These are phyloP conservation scores for Tetrahymena malaccensis DNA, from an alignment of 73 alveolate genomes.

Conservation along the genomic window DNA sequence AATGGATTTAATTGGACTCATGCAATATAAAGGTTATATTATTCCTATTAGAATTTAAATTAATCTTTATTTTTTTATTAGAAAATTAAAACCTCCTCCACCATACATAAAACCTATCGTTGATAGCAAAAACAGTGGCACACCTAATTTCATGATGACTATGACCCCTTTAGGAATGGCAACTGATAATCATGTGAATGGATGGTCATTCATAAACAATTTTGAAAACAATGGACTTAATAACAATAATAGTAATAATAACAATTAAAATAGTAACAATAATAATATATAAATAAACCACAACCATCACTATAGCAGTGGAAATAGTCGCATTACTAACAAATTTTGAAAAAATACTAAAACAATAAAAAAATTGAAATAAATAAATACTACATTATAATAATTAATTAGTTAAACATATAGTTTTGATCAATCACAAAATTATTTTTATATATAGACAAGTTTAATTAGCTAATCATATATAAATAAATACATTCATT, in stretches of 20 bases:
- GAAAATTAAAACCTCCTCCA: slow-evolving; percentile 29
- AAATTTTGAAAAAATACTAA: neutral
- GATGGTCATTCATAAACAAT: slow-evolving; percentile 34
- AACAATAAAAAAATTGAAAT: neutral
- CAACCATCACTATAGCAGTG: neutral
- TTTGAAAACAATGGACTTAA: neutral
- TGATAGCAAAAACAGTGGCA: neutral
- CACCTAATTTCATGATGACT: neutral
- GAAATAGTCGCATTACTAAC: neutral
- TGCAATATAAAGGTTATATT: neutral
- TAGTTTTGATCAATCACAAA: neutral
- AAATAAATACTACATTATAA: neutral
- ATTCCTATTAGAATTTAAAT: neutral
- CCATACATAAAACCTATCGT: slow-evolving; percentile 8
- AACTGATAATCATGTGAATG: slow-evolving; percentile 19
- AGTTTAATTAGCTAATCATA: neutral
- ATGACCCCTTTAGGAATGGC: neutral
- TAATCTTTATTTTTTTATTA: neutral
- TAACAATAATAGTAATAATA: neutral
- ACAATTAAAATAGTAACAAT: neutral
- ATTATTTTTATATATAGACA: no score
- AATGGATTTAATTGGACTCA: slow-evolving; percentile 65
- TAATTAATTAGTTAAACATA: neutral
- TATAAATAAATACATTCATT: no score
- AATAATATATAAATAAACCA: neutral